Conservation (phyloP, 2,329 filamentous ascomycete genomes). For the Karstenula rhodostoma region DNA sequence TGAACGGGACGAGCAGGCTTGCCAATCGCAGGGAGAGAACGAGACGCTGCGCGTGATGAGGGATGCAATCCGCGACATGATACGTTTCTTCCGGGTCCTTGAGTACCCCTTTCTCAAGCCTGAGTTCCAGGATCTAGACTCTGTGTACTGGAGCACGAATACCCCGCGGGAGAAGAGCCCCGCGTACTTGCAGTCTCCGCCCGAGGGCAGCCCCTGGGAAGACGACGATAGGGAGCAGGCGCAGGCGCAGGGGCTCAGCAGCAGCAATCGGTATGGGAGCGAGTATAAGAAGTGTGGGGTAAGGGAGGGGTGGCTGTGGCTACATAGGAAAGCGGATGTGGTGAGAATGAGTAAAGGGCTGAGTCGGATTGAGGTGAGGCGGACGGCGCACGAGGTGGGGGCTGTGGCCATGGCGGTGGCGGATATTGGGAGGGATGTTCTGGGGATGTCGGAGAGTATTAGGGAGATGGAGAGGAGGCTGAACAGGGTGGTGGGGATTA, state of each 20-base stretch:
- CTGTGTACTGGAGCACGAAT: constrained; percentile 24
- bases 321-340: constrained; percentile 47
- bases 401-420: constrained; percentile 29
- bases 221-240: constrained; percentile 40
- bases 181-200: constrained; percentile 10
- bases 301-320: constrained; percentile 47
- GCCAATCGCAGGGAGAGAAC: constrained; percentile 40
- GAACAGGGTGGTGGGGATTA: constrained; percentile 32
- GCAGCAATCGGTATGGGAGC: constrained; percentile 35
- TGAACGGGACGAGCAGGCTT: constrained; percentile 30
- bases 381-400: constrained; percentile 45
- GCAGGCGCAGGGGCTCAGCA: constrained; percentile 16
- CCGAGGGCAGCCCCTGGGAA: constrained; percentile 21
- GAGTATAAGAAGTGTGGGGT: constrained; percentile 48
- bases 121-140: constrained; percentile 32
- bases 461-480: constrained; percentile 28
- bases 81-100: constrained; percentile 46
- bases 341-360: constrained; percentile 46
- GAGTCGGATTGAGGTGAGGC: constrained; percentile 48
- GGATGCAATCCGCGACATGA: constrained; percentile 46
- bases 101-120: constrained; percentile 51
- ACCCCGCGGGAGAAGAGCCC: constrained; percentile 9
- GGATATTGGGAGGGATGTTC: constrained; percentile 31
- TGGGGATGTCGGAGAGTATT: constrained; percentile 25
- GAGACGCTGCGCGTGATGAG: constrained; percentile 48